Evolutionary conservation across 164 flowering plant genomes (phyloP).

Genomic region (Liquidambar formosana): DNA sequence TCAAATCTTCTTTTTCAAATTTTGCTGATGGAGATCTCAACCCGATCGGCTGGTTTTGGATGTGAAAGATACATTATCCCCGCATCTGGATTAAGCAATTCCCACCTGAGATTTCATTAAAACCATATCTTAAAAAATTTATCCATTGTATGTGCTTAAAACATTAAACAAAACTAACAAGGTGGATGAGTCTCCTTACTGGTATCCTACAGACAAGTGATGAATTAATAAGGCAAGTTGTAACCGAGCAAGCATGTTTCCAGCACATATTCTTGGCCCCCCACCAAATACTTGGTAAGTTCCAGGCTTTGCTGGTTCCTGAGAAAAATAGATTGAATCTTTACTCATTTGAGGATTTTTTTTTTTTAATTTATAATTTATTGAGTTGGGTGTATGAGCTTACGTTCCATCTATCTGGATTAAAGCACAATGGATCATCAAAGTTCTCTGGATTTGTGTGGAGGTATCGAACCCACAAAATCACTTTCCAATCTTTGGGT

Average conservation of each 20-base stretch:
- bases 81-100: conserved; percentile 15
- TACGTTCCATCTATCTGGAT: conserved; percentile 67
- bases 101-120: conserved; percentile 31
- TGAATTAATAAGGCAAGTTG: conserved; percentile 48
- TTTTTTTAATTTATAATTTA: no score
- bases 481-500: conserved; percentile 50
- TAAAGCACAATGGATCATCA: conserved; percentile 50
- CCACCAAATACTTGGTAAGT: conserved; percentile 52
- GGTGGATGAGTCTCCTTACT: conserved; percentile 37
- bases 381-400: conserved; percentile 8
- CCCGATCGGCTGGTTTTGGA: conserved; percentile 29
- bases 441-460: conserved; percentile 55
- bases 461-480: conserved; percentile 37
- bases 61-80: conserved; percentile 7
- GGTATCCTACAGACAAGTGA: conserved; percentile 49
- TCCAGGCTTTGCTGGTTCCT: conserved; percentile 43
- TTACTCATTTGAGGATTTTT: no score
- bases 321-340: not conserved
- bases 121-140: not conserved
- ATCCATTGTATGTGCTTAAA: not conserved
- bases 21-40: conserved; percentile 27
- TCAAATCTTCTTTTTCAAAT: conserved; percentile 12
- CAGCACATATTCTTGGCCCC: conserved; percentile 50
- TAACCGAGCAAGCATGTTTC: conserved; percentile 52
- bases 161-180: no score